These are phyloP conservation scores for Rhizomucor miehei DNA, from an alignment of 371 early-diverging fungal genomes.

Conservation along the genomic window DNA sequence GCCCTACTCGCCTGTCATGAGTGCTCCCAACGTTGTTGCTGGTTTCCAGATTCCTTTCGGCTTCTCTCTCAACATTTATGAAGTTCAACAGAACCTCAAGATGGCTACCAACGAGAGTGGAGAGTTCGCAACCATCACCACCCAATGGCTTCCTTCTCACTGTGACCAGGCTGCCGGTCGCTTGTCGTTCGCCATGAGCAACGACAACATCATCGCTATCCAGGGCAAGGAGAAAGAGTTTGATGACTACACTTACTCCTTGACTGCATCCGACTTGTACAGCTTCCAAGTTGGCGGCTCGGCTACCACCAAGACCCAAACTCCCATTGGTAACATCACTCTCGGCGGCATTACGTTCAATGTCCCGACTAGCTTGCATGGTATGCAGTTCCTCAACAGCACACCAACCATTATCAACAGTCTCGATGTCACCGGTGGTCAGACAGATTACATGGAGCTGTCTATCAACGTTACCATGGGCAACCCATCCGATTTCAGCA, in stretches of 20 bases:
- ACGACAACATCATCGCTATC: constrained; percentile 47
- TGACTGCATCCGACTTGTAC: constrained; percentile 41
- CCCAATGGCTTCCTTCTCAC: constrained; percentile 38
- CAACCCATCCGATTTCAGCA: constrained; percentile 60
- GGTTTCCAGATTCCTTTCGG: constrained; percentile 57
- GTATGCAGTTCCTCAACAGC: constrained; percentile 61
- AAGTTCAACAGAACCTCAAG: constrained; percentile 52
- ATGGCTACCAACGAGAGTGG: constrained; percentile 39
- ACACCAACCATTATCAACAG: constrained; percentile 55
- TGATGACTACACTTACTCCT: constrained; percentile 46
- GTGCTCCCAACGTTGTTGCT: constrained; percentile 50
- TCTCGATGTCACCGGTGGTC: constrained; percentile 60
- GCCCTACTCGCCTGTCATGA: constrained; percentile 50
- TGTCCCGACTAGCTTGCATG: constrained; percentile 48
- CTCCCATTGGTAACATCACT: constrained; percentile 58
- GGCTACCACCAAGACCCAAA: constrained; percentile 51
- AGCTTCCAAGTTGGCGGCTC: constrained; percentile 50
- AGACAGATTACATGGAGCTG: constrained; percentile 42
- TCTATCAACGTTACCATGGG: constrained; percentile 53
- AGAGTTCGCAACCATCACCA: constrained; percentile 45
- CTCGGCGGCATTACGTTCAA: constrained; percentile 58
- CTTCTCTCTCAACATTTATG: constrained; percentile 51
- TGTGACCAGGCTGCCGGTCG: constrained; percentile 46
- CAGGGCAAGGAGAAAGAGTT: constrained; percentile 35
- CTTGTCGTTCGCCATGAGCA: constrained; percentile 46